Percentiles rank a stretch among this genome's conserved stretches.
phyloP scores from a whole-genome alignment of 768 basidiomycete genomes.

The Nevesoporus exiguus region DNA sequence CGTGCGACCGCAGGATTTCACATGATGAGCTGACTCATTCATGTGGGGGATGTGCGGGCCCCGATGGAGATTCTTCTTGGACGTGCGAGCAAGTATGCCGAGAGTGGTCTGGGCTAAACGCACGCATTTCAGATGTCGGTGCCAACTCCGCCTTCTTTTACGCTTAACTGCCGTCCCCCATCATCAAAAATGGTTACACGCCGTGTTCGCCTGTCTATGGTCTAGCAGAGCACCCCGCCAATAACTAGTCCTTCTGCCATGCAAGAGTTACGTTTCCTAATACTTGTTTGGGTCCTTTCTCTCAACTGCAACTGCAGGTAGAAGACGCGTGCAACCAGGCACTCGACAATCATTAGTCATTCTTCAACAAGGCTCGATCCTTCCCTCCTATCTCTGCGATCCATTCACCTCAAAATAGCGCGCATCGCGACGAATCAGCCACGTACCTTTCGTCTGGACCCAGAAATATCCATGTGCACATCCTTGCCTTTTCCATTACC shows the following conservation, averaged over 20 bases:
- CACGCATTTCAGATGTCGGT: not conserved
- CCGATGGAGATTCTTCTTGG: too few relatives aligned
- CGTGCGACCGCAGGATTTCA: not conserved
- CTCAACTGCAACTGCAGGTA: not conserved
- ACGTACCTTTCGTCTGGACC: conserved; percentile 1
- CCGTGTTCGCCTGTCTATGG: not conserved
- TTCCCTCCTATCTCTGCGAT: not conserved
- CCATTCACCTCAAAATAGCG: not conserved
- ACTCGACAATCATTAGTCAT: not conserved
- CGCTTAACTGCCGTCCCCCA: not conserved
- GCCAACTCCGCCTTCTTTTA: not conserved
- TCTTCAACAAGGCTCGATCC: not conserved
- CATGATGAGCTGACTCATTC: too few relatives aligned
- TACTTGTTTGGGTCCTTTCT: too few relatives aligned
- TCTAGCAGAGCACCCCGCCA: too few relatives aligned
- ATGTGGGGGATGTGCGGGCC: too few relatives aligned
- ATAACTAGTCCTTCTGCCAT: too few relatives aligned
- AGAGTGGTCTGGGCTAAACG: not conserved
- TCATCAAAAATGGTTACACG: not conserved
- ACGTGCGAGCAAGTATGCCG: not conserved
- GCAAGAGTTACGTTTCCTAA: too few relatives aligned
- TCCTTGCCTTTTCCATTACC: not conserved
- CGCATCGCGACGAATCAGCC: not conserved
- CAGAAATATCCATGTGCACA: not conserved
- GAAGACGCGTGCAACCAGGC: not conserved